Conservation (phyloP, 106 monocot species). For the Cymbidium sinense region DNA sequence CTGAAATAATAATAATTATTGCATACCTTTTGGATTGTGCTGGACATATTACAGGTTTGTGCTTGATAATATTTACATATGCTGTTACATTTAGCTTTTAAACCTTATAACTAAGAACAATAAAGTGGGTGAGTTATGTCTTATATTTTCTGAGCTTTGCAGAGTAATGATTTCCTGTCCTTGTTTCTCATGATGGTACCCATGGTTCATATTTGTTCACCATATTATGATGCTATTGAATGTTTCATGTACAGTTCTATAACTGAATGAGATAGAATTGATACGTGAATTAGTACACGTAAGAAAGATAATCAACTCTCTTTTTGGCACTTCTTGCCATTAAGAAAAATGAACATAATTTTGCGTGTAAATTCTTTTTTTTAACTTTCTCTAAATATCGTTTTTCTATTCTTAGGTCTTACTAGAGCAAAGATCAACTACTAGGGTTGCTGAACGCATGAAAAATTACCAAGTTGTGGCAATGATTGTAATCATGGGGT, state of each 20-base stretch:
- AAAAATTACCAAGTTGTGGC: conserved; percentile 75
- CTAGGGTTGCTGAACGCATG: conserved; percentile 60
- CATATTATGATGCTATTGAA: neutral
- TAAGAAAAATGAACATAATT: neutral
- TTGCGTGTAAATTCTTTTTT: neutral
- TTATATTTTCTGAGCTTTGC: no score
- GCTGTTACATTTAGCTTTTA: no score
- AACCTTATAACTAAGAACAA: no score
- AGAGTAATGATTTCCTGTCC: neutral
- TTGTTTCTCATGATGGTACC: neutral
- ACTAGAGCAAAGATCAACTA: conserved; percentile 46
- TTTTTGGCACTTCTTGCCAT: no score
- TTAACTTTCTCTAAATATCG: neutral
- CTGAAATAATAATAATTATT: no score
- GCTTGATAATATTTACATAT: no score
- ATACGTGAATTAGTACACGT: neutral
- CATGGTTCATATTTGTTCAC: neutral
- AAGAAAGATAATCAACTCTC: neutral
- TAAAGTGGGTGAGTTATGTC: no score
- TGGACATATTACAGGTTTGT: no score
- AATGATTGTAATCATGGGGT: conserved; percentile 84
- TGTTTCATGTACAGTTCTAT: neutral
- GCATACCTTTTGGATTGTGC: no score
- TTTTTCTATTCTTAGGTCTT: conserved; percentile 40
- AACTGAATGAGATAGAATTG: neutral